Percentiles rank a stretch among this genome's conserved stretches.
Evolutionary conservation across 106 monocot genomes (phyloP).

Genomic region (Xerophyta viscosa): DNA sequence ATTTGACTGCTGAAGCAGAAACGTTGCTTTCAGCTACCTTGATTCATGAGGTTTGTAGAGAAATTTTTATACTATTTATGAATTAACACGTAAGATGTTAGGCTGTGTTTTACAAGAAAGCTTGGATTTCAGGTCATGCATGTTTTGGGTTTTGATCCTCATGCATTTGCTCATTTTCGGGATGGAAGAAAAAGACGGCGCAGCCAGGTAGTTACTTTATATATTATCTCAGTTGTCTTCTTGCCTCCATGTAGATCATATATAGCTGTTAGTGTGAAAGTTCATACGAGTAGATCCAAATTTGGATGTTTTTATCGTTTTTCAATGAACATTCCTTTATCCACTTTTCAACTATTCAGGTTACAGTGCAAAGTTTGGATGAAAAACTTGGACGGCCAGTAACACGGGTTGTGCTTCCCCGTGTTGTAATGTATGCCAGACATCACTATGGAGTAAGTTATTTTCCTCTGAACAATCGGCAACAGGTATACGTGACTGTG

Average conservation of each 20-base stretch:
- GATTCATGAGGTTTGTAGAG: conserved; percentile 65
- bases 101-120: conserved; percentile 1
- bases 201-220: conserved; percentile 39
- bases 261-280: neutral
- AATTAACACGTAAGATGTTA: too few relatives aligned
- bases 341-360: conserved; percentile 29
- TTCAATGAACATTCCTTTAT: neutral
- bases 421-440: conserved; percentile 92
- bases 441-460: conserved; percentile 87
- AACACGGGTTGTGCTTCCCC: conserved; percentile 85
- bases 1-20: conserved; percentile 96
- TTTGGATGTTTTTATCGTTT: neutral
- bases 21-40: conserved; percentile 92
- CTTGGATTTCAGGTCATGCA: conserved; percentile 80
- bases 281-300: too few relatives aligned
- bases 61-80: too few relatives aligned
- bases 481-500: neutral
- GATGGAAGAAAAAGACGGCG: conserved; percentile 96
- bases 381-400: conserved; percentile 87
- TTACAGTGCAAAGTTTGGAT: conserved; percentile 79
- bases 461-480: neutral
- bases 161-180: conserved; percentile 97
- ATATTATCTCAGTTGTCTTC: neutral
- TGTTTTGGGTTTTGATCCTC: conserved; percentile 99
- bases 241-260: too few relatives aligned